phyloP scores from a whole-genome alignment of 805 yeast species.

The Candida railenensis region DNA sequence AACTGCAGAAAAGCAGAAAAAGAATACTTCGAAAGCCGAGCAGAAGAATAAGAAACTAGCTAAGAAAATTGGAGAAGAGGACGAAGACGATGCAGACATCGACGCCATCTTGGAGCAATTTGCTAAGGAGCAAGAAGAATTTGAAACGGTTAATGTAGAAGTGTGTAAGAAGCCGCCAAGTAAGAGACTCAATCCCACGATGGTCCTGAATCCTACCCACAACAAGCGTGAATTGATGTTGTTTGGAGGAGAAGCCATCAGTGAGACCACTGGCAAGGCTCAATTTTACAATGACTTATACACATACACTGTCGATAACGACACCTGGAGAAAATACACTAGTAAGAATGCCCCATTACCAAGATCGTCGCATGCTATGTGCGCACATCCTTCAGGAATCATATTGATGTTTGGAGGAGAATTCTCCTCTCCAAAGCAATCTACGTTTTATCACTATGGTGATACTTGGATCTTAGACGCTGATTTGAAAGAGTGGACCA shows the following conservation, averaged over 20 bases:
- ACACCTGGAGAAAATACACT: conserved; percentile 73
- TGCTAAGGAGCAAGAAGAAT: conserved; percentile 76
- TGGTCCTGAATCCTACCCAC: conserved; percentile 73
- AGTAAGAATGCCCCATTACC: conserved; percentile 91
- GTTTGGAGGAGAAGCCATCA: conserved; percentile 85
- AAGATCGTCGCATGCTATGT: conserved; percentile 90
- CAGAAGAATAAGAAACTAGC: conserved; percentile 70
- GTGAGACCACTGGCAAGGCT: conserved; percentile 41
- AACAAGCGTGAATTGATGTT: conserved; percentile 75
- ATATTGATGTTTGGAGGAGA: conserved; percentile 93
- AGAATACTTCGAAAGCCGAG: conserved; percentile 72
- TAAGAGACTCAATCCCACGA: conserved; percentile 68
- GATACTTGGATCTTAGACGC: conserved; percentile 95
- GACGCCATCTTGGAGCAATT: conserved; percentile 78
- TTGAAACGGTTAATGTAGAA: conserved; percentile 67
- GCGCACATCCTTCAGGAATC: conserved; percentile 88
- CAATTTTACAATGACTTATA: conserved; percentile 80
- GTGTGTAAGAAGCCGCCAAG: conserved; percentile 55
- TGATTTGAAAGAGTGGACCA: conserved; percentile 83
- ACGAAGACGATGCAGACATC: conserved; percentile 82
- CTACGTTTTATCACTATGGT: conserved; percentile 92
- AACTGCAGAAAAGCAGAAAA: conserved; percentile 76
- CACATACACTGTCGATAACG: conserved; percentile 71
- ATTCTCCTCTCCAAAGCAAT: conserved; percentile 93
- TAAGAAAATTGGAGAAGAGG: conserved; percentile 74